Percentiles rank a stretch among this genome's conserved stretches.
Evolutionary conservation across 306 rosid species (phyloP).

Genomic region (Senna siamea): DNA sequence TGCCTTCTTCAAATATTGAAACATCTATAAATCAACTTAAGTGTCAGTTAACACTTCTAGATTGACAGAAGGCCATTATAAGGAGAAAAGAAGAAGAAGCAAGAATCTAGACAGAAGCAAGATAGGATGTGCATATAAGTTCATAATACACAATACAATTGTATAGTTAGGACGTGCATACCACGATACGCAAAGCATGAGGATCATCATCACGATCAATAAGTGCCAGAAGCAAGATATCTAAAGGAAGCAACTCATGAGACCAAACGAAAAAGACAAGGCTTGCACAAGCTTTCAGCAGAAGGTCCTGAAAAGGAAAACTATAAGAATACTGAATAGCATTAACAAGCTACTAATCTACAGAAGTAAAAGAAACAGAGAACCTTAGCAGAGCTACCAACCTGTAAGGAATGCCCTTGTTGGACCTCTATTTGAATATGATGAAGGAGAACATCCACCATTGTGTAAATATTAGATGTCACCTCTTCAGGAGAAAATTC

Average conservation of each 20-base stretch:
- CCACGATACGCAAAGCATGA: slow-evolving; percentile 93
- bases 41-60: not conserved
- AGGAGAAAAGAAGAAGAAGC: not conserved
- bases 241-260: slow-evolving; percentile 94
- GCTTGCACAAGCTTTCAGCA: slow-evolving; percentile 81
- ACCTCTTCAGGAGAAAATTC: slow-evolving; percentile 97
- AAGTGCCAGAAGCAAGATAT: slow-evolving; percentile 91
- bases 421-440: slow-evolving; percentile 91
- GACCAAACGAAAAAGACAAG: slow-evolving; percentile 88
- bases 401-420: slow-evolving; percentile 88
- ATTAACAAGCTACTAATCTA: slow-evolving; percentile 15
- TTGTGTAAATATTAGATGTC: slow-evolving; percentile 85
- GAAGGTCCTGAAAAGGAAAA: slow-evolving; percentile 70
- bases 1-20: not conserved
- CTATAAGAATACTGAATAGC: slow-evolving; percentile 9
- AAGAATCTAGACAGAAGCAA: not conserved
- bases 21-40: not conserved
- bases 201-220: slow-evolving; percentile 99
- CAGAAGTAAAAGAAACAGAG: slow-evolving; percentile 30
- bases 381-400: slow-evolving; percentile 32
- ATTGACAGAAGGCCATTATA: not conserved
- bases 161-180: slow-evolving; percentile 45
- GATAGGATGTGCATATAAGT: slow-evolving; percentile 20
- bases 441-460: slow-evolving; percentile 98
- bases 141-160: slow-evolving; percentile 23